Evolutionary conservation across 1,284 basidiomycete species (phyloP).

Genomic region (Salmacisia buchloeana): DNA sequence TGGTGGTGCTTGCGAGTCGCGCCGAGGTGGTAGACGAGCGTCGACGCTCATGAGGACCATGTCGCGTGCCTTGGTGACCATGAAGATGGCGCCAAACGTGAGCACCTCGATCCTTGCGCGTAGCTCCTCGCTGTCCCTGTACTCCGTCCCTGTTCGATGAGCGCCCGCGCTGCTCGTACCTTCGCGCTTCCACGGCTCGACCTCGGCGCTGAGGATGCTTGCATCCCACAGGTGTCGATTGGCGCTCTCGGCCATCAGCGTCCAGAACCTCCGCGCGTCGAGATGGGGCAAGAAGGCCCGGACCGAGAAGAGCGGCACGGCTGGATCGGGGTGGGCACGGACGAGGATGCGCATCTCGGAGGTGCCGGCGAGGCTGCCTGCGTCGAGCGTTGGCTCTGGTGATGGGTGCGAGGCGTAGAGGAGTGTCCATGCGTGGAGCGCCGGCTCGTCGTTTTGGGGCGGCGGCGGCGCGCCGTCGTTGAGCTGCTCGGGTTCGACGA

Average conservation of each 20-base stretch:
- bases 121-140: constrained; percentile 11
- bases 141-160: background rate
- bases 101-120: constrained; percentile 30
- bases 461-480: background rate
- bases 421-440: background rate
- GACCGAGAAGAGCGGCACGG: constrained; percentile 33
- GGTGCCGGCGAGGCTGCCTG: background rate
- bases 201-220: constrained; percentile 24
- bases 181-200: constrained; percentile 25
- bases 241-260: constrained; percentile 36
- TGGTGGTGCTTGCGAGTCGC: constrained; percentile 2
- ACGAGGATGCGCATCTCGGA: constrained; percentile 20
- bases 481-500: background rate
- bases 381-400: background rate
- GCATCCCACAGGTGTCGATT: constrained; percentile 39
- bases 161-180: constrained; percentile 6
- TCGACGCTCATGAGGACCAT: constrained; percentile 38
- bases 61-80: constrained; percentile 39
- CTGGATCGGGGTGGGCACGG: constrained; percentile 29
- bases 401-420: constrained; percentile 2
- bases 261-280: constrained; percentile 37
- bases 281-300: constrained; percentile 30
- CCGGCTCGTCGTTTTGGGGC: background rate
- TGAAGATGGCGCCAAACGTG: constrained; percentile 39
- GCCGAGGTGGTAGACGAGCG: constrained; percentile 24